phyloP scores from a whole-genome alignment of 2,329 filamentous ascomycete species.

The Cladophialophora carrionii region DNA sequence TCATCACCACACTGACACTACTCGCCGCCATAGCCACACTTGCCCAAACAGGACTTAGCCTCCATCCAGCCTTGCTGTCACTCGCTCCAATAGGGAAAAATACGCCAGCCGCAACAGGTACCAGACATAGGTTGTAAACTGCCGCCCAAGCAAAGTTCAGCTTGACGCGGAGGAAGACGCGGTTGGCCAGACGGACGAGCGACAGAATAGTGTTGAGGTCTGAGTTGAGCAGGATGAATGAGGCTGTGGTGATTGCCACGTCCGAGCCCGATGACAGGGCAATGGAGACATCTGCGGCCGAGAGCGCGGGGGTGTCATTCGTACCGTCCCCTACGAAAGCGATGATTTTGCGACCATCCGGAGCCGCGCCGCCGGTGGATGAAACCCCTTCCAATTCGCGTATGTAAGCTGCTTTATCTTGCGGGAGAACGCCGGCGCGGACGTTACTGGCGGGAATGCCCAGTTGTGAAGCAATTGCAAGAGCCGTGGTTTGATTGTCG shows the following conservation, averaged over 20 bases:
- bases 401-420: conserved; percentile 66
- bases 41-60: conserved; percentile 69
- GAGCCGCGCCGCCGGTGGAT: conserved; percentile 50
- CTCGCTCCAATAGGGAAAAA: conserved; percentile 63
- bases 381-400: conserved; percentile 44
- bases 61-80: conserved; percentile 46
- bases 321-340: conserved; percentile 88
- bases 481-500: conserved; percentile 83
- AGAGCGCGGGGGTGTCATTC: conserved; percentile 81
- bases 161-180: conserved; percentile 76
- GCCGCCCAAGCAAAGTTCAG: conserved; percentile 86
- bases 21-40: conserved; percentile 90
- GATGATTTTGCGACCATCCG: conserved; percentile 58
- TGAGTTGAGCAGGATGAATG: conserved; percentile 77
- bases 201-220: conserved; percentile 71
- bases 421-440: conserved; percentile 83
- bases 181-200: conserved; percentile 69
- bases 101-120: conserved; percentile 80
- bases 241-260: conserved; percentile 78
- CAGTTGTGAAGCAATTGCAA: conserved; percentile 73
- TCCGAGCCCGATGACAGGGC: conserved; percentile 80
- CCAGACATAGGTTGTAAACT: conserved; percentile 75
- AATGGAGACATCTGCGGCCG: conserved; percentile 80
- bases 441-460: conserved; percentile 75
- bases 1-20: conserved; percentile 84